Base-by-base conservation (phyloP, 768 basidiomycete genomes). In the Russula abietina region DNA sequence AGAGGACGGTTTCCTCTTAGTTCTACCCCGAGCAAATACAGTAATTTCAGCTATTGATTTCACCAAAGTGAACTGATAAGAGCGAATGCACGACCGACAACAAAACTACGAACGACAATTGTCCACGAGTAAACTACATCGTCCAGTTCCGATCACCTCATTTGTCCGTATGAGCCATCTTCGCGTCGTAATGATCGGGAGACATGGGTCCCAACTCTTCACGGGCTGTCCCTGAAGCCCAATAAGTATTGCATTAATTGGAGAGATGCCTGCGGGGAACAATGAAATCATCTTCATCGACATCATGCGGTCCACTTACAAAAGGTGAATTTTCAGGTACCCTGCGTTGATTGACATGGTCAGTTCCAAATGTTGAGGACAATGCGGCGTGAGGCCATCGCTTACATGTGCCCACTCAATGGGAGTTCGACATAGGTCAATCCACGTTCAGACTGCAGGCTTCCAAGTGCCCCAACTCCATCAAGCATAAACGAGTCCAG, bases 341-440 rank as follows among this genome's bases (percentile, higher is more conserved):
- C 83, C 85, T 86, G 55, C 10, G 24, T 19, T 22, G 5, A 9
- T 24, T n/a, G 32, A 14, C 22, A 36, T 53, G n/a, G 19, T 53
- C 51, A 53, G 33, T n/a, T 33, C 17, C 2, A n/a, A 33, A 5
- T 12, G 8, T 33, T 7, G n/a, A 33, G 51, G n/a, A 53, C 32
- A n/a, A 6, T 36, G 51, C 11, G 10, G 32, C 11, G 4, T 16
- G 17, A 17, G 51, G n/a, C 12, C 19, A 32, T 52, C 17, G n/a
- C 80, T 66, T 68, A 85, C 88, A 89, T 89, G 66, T 91, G 89
- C n/a, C 89, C 89, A 65, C 83, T 83, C 8, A 89, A 77, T 26
- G 68, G 76, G 24, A 91, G 81, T 68, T 91, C 89, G 33, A 79
- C 75, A 65, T 84, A 90, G 0, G 87, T 84, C 66, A 91, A 70